Evolutionary conservation across 768 basidiomycete species (phyloP).

Genomic region (Suillus alpinus): DNA sequence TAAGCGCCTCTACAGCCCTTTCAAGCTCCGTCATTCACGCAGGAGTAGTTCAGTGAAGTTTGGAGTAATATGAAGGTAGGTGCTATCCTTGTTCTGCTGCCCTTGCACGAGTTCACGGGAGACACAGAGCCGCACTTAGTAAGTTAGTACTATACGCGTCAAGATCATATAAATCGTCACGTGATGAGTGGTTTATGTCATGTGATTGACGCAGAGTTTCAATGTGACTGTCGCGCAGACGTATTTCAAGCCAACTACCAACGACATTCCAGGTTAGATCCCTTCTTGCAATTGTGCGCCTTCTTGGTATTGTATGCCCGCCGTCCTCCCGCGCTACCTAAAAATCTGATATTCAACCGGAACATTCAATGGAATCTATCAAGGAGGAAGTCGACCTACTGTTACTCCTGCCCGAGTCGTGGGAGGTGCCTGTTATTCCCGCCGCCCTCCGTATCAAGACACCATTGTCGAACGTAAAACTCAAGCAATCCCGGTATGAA

Average conservation of each 20-base stretch:
- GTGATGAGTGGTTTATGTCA: constrained; percentile 28
- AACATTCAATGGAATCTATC: constrained; percentile 17
- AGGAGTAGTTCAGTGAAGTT: not conserved
- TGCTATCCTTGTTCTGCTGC: not conserved
- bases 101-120: not conserved
- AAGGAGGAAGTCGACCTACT: constrained; percentile 17
- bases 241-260: constrained; percentile 2
- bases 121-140: not conserved
- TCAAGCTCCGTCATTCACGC: constrained; percentile 19
- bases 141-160: not conserved
- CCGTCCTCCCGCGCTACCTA: constrained; percentile 12
- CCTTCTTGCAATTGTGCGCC: constrained; percentile 4
- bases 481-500: constrained; percentile 32
- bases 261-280: constrained; percentile 4
- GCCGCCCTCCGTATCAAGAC: not conserved
- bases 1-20: constrained; percentile 32
- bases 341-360: not conserved
- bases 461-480: constrained; percentile 4
- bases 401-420: constrained; percentile 4
- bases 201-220: constrained; percentile 26
- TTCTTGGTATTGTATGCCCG: not conserved
- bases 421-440: constrained; percentile 1
- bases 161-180: constrained; percentile 12
- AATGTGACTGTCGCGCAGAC: constrained; percentile 18
- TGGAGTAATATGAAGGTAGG: not conserved